phyloP scores from a whole-genome alignment of 192 early-diverging fungal species.

The Gonapodya prolifera region DNA sequence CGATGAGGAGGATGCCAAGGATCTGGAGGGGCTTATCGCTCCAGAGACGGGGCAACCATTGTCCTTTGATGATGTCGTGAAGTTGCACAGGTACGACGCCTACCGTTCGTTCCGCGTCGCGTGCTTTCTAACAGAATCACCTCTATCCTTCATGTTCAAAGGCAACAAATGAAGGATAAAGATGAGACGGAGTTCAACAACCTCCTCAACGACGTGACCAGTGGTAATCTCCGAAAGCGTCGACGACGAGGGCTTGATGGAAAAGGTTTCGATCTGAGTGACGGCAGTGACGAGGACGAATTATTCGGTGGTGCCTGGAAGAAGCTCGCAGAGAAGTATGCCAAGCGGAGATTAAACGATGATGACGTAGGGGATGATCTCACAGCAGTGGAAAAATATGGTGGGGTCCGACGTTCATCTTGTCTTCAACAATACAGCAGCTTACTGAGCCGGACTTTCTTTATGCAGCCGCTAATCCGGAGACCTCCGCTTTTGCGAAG shows the following conservation, averaged over 20 bases:
- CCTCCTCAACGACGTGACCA: constrained; percentile 1
- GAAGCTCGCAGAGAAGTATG: neutral
- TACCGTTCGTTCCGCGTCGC: too few relatives aligned
- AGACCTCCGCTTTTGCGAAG: neutral
- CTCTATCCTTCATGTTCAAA: too few relatives aligned
- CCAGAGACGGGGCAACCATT: neutral
- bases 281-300: neutral
- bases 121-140: too few relatives aligned
- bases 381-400: neutral
- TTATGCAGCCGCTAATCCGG: neutral
- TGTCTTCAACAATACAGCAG: too few relatives aligned
- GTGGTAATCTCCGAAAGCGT: constrained; percentile 3
- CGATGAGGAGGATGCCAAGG: constrained; percentile 3
- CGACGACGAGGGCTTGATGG: neutral
- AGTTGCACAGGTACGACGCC: neutral
- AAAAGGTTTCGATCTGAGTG: neutral
- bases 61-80: neutral
- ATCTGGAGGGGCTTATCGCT: neutral
- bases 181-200: neutral
- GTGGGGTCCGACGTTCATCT: neutral
- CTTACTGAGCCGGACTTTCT: too few relatives aligned
- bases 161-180: neutral
- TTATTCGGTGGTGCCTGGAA: neutral
- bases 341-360: neutral
- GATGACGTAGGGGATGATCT: constrained; percentile 1